phyloP scores from a whole-genome alignment of 495 filamentous ascomycete species.

The Xylaria acuta region DNA sequence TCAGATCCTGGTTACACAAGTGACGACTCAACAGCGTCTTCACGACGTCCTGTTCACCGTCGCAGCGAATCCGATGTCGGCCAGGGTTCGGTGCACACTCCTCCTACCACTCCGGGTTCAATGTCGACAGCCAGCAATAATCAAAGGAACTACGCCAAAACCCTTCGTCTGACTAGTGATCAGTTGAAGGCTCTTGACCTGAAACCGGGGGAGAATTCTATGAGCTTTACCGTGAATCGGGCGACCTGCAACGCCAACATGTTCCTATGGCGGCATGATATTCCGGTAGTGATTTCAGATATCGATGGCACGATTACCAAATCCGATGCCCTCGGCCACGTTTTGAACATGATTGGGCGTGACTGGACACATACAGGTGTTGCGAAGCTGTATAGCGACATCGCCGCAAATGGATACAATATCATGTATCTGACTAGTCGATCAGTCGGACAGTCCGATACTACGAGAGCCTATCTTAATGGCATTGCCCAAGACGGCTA shows the following conservation, averaged over 20 bases:
- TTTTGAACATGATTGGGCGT: slow-evolving; percentile 95
- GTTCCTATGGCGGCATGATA: slow-evolving; percentile 89
- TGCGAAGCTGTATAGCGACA: slow-evolving; percentile 95
- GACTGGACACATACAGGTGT: slow-evolving; percentile 98
- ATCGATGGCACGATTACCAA: slow-evolving; percentile 99
- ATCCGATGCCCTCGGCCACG: slow-evolving; percentile 96
- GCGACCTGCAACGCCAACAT: slow-evolving; percentile 91
- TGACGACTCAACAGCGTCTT: slow-evolving; percentile 58
- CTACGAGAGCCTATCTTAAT: slow-evolving; percentile 86
- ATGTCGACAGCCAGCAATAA: slow-evolving; percentile 64
- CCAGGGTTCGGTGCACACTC: slow-evolving; percentile 70
- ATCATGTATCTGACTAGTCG: slow-evolving; percentile 97
- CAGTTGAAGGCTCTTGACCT: slow-evolving; percentile 88
- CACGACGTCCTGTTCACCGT: slow-evolving; percentile 45
- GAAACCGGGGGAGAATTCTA: slow-evolving; percentile 82
- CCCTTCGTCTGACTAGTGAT: slow-evolving; percentile 92
- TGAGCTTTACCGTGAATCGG: slow-evolving; percentile 95
- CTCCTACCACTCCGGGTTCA: slow-evolving; percentile 75
- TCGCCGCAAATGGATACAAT: slow-evolving; percentile 95
- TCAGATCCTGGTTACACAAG: slow-evolving; percentile 96
- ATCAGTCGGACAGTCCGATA: slow-evolving; percentile 92
- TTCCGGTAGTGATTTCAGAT: slow-evolving; percentile 95
- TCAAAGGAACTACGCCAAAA: slow-evolving; percentile 92
- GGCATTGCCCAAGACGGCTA: slow-evolving; percentile 90
- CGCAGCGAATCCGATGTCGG: slow-evolving; percentile 73